These are phyloP conservation scores for Cutaneotrichosporon dermatis DNA, from an alignment of 1,284 basidiomycete species.

Conservation along the genomic window DNA sequence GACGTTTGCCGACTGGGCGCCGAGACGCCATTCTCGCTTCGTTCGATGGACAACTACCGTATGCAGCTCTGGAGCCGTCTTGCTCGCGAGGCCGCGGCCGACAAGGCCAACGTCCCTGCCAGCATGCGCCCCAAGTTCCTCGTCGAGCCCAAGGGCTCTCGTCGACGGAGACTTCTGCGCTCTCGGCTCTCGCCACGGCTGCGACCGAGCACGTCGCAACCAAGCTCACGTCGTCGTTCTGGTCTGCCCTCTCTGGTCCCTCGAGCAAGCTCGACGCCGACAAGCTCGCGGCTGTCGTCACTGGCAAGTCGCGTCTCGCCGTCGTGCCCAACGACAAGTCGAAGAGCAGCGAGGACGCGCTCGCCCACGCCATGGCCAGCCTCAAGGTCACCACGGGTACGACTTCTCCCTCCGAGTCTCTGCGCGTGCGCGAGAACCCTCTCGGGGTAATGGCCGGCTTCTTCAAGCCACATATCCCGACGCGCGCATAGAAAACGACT, in stretches of 20 bases:
- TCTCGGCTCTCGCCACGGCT: conserved; percentile 18
- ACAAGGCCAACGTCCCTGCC: conserved; percentile 36
- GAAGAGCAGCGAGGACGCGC: conserved; percentile 17
- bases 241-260: conserved; percentile 46
- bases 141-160: conserved; percentile 23
- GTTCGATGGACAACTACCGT: conserved; percentile 72
- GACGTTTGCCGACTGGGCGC: conserved; percentile 59
- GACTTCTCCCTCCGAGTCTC: conserved; percentile 9
- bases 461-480: conserved; percentile 17
- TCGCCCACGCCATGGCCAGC: conserved; percentile 30
- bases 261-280: conserved; percentile 40
- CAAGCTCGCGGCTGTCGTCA: conserved; percentile 49
- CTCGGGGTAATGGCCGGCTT: conserved; percentile 25
- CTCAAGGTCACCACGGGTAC: conserved; percentile 31
- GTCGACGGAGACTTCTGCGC: conserved; percentile 7
- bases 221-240: conserved; percentile 48
- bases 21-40: conserved; percentile 71
- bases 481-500: neutral
- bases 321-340: conserved; percentile 23
- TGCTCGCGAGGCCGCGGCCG: conserved; percentile 53
- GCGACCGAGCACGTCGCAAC: conserved; percentile 44
- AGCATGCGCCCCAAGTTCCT: conserved; percentile 48
- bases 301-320: conserved; percentile 43
- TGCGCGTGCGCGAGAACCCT: conserved; percentile 29
- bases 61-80: conserved; percentile 85